A percentile compares a stretch with the other conserved stretches of the same genome.
Conservation (phyloP, 1,284 basidiomycete species). For the Tranzscheliella williamsii region DNA sequence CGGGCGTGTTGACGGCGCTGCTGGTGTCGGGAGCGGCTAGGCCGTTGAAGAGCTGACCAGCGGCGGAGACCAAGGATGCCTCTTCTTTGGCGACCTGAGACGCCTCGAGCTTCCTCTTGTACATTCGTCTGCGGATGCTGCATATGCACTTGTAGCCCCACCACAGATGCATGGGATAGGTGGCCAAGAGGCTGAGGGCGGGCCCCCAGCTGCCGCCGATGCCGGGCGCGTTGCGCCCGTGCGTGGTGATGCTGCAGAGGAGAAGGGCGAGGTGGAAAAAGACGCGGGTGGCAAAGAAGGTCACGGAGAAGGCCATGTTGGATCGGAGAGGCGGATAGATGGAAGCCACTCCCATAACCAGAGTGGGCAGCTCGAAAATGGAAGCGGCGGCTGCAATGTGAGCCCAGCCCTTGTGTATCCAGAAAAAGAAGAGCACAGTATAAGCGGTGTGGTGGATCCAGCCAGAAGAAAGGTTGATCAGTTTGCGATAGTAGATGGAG, state of each 20-base stretch:
- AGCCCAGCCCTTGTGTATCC: slow-evolving; percentile 51
- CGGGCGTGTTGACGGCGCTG: slow-evolving; percentile 55
- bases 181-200: slow-evolving; percentile 30
- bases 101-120: slow-evolving; percentile 48
- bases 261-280: slow-evolving; percentile 54
- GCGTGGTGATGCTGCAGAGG: slow-evolving; percentile 26
- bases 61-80: slow-evolving; percentile 33
- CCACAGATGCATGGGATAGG: slow-evolving; percentile 59
- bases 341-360: slow-evolving; percentile 56
- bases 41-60: slow-evolving; percentile 50
- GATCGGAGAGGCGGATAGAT: slow-evolving; percentile 53
- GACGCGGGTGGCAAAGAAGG: slow-evolving; percentile 56
- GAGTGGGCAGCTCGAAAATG: slow-evolving; percentile 58
- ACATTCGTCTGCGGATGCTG: slow-evolving; percentile 51
- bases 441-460: slow-evolving; percentile 59
- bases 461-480: slow-evolving; percentile 56
- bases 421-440: slow-evolving; percentile 45
- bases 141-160: slow-evolving; percentile 60
- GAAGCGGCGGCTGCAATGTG: slow-evolving; percentile 47
- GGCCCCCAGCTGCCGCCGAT: slow-evolving; percentile 46
- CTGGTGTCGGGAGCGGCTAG: slow-evolving; percentile 43
- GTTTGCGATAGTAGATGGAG: slow-evolving; percentile 53
- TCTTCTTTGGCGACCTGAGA: slow-evolving; percentile 34
- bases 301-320: slow-evolving; percentile 56
- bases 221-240: slow-evolving; percentile 42